phyloP scores from a whole-genome alignment of 306 rosid genomes.

The Hylodesmum podocarpum region DNA sequence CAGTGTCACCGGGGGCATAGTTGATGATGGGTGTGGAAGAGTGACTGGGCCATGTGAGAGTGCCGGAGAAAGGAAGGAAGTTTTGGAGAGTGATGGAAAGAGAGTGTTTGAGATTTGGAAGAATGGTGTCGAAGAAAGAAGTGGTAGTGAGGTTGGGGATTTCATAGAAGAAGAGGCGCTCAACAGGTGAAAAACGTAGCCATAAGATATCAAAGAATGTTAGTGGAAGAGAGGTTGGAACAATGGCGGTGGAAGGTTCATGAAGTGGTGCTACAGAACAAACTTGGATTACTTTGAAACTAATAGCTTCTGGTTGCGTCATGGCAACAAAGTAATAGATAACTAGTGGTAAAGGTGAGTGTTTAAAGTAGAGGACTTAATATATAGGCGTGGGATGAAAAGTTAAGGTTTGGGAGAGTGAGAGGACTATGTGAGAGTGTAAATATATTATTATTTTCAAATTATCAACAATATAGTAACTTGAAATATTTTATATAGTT shows the following conservation, averaged over 20 bases:
- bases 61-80: conserved; percentile 31
- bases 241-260: neutral
- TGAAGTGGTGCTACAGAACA: neutral
- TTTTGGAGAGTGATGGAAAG: conserved; percentile 34
- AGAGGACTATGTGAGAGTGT: too few species aligned
- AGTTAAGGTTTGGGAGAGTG: too few species aligned
- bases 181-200: neutral
- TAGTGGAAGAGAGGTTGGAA: neutral
- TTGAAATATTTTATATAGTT: too few species aligned
- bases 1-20: neutral
- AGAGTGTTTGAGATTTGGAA: conserved; percentile 32
- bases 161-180: neutral
- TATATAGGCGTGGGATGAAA: too few species aligned
- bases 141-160: neutral
- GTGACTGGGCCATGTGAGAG: conserved; percentile 23
- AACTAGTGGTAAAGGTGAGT: too few species aligned
- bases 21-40: conserved; percentile 16
- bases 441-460: too few species aligned
- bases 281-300: neutral
- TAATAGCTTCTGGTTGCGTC: neutral
- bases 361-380: too few species aligned
- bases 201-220: neutral
- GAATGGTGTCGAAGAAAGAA: conserved; percentile 22
- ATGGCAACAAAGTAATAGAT: too few species aligned
- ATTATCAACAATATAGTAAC: too few species aligned